Conservation (phyloP, 495 filamentous ascomycete genomes). For the Podospora tetraspora region DNA sequence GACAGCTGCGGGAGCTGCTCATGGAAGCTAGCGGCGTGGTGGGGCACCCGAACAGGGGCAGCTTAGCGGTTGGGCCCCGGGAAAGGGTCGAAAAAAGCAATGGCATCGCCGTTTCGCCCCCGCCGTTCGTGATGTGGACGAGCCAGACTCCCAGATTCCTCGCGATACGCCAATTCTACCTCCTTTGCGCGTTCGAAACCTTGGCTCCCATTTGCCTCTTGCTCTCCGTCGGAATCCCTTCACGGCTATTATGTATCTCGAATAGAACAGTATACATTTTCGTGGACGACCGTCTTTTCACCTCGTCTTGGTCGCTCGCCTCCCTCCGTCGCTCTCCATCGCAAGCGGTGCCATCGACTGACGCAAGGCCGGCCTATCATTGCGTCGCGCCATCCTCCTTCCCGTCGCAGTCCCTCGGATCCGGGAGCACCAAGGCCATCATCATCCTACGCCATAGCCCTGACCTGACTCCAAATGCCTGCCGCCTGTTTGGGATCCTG, state of each 20-base stretch:
- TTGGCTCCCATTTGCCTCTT: neutral
- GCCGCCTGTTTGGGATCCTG: conserved; percentile 4
- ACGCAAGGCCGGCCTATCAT: neutral
- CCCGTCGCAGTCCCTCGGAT: neutral
- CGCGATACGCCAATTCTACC: neutral
- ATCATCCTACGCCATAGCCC: neutral
- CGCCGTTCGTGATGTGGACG: neutral
- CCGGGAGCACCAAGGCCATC: conserved; percentile 1
- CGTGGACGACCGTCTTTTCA: neutral
- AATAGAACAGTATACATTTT: neutral
- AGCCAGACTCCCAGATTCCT: neutral
- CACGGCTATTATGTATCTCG: neutral
- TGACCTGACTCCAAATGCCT: conserved; percentile 7
- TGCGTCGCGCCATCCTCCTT: neutral
- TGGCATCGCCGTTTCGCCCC: conserved; percentile 6
- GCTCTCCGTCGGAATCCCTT: neutral
- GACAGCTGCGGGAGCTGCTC: neutral
- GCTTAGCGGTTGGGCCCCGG: neutral
- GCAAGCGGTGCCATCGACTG: neutral
- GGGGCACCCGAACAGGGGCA: neutral
- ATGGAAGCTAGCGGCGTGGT: neutral
- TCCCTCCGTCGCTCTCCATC: neutral
- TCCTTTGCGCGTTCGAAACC: neutral
- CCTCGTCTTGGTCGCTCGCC: neutral
- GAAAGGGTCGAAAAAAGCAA: neutral